A percentile compares a stretch with the other conserved stretches of the same genome.
Conservation (phyloP, 805 yeast species). For the Ogataea nitratoaversa region DNA sequence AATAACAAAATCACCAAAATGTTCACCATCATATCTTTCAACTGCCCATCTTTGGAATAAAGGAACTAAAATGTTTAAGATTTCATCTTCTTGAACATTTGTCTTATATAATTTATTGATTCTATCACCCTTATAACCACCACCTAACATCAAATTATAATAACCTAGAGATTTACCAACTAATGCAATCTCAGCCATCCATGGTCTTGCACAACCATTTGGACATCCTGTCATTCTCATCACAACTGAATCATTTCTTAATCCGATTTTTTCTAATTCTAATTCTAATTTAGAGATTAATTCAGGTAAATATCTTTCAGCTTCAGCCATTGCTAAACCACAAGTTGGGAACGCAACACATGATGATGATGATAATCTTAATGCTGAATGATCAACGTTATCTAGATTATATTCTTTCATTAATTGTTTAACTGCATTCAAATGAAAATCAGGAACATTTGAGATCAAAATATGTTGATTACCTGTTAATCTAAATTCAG, state of each 20-base stretch:
- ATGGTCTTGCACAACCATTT: constrained; percentile 97
- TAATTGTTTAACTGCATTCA: constrained; percentile 56
- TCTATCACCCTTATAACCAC: constrained; percentile 92
- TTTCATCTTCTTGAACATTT: constrained; percentile 87
- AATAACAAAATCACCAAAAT: constrained; percentile 89
- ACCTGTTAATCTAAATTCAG: constrained; percentile 91
- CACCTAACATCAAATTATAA: constrained; percentile 91
- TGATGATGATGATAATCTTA: constrained; percentile 88
- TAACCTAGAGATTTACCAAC: constrained; percentile 95
- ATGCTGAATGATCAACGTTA: constrained; percentile 74
- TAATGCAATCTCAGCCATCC: constrained; percentile 94
- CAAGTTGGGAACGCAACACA: constrained; percentile 99
- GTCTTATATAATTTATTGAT: constrained; percentile 84
- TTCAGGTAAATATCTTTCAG: constrained; percentile 86
- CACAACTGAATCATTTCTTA: constrained; percentile 89
- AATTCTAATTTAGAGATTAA: constrained; percentile 77
- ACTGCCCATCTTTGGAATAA: constrained; percentile 91
- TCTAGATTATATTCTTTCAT: constrained; percentile 76
- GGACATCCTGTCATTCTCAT: constrained; percentile 99
- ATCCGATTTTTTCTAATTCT: constrained; percentile 86
- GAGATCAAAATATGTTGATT: constrained; percentile 88
- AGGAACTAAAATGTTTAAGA: constrained; percentile 71
- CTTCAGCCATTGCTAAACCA: constrained; percentile 98
- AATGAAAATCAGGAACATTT: constrained; percentile 64
- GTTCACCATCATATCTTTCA: constrained; percentile 88